phyloP scores from a whole-genome alignment of 495 filamentous ascomycete species.

The Margaritispora aquatica region DNA sequence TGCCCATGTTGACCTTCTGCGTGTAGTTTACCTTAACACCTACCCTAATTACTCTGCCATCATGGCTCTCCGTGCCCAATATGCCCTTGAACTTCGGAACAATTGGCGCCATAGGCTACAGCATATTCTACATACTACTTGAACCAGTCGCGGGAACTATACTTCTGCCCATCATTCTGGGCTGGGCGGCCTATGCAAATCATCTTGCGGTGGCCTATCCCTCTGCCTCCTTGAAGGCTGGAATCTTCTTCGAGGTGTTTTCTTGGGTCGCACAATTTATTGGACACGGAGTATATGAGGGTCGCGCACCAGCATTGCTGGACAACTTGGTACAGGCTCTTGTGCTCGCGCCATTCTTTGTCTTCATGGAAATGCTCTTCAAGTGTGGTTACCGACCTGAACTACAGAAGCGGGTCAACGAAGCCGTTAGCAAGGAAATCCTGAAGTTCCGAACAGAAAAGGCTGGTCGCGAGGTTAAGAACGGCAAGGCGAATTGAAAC shows the following conservation, averaged over 20 bases:
- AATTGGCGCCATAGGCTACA: conserved; percentile 61
- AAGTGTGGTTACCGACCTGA: conserved; percentile 84
- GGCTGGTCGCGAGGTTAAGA: conserved; percentile 25
- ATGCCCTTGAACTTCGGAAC: conserved; percentile 80
- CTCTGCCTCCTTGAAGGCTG: conserved; percentile 60
- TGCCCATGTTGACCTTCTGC: not conserved
- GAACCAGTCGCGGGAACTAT: conserved; percentile 84
- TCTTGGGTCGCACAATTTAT: conserved; percentile 86
- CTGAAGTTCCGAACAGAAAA: conserved; percentile 47
- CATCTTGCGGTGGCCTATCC: conserved; percentile 64
- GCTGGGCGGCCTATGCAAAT: conserved; percentile 65
- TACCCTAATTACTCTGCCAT: conserved; percentile 61
- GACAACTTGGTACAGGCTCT: conserved; percentile 89
- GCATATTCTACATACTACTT: conserved; percentile 79
- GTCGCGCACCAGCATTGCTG: conserved; percentile 77
- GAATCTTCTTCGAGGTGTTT: conserved; percentile 58
- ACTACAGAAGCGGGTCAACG: conserved; percentile 70
- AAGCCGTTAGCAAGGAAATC: conserved; percentile 64
- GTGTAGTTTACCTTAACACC: conserved; percentile 39
- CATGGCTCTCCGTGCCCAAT: conserved; percentile 62
- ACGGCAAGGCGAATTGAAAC: conserved; percentile 31
- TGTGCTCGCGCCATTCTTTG: conserved; percentile 95
- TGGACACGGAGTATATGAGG: conserved; percentile 86
- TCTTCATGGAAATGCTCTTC: conserved; percentile 95
- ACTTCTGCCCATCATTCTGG: conserved; percentile 67